Base-by-base conservation (phyloP, 2,329 filamentous ascomycete species). In the Cladophialophora carrionii region DNA sequence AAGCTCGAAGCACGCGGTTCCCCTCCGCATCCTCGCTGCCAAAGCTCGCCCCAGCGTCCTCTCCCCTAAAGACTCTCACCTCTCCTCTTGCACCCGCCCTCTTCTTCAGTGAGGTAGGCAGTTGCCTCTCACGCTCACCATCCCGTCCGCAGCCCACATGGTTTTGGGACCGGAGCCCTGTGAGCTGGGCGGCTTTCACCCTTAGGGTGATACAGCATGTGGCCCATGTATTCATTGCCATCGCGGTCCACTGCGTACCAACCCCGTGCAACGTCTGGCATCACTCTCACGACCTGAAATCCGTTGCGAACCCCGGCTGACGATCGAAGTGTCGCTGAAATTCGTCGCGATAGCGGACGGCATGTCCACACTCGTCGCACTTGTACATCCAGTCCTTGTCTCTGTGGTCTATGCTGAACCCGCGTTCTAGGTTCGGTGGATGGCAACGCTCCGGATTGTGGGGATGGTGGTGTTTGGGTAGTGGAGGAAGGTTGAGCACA, bases 301-400 rank as follows among this genome's bases (percentile, higher is more conserved):
- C 41, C 57, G 10, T 17, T 43, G 6, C 57, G 41, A 22, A 49
- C n/a, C 17, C 57, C 14, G 14, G 14, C 14, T 26, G 20, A 14
- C 14, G 9, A 14, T 32, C 29, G 14, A 59, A 22, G 29, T 59
- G 57, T 7, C 57, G 57, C 24, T 4, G 20, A 26, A 59, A 59
- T 26, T 59, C 57, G 2, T 7, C 2, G 24, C 37, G 43, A 9
- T n/a, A 49, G 9, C n/a, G 12, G 24, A 31, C 17, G 14, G 14
- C 41, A 34, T 59, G 57, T 8, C 57, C 57, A 37, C 57, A 59
- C 7, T n/a, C 41, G 31, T 59, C 57, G 22, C 57, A 59, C 10
- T 49, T 37, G 17, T 32, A 59, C 26, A 34, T n/a, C 57, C 57
- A 59, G 22, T 31, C 6, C 24, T 51, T n/a, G 6, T 34, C 29